Evolutionary conservation across 2,329 filamentous ascomycete species (phyloP), one percentile per base, ranked within the genome.

Genomic region (Claviceps purpurea): DNA sequence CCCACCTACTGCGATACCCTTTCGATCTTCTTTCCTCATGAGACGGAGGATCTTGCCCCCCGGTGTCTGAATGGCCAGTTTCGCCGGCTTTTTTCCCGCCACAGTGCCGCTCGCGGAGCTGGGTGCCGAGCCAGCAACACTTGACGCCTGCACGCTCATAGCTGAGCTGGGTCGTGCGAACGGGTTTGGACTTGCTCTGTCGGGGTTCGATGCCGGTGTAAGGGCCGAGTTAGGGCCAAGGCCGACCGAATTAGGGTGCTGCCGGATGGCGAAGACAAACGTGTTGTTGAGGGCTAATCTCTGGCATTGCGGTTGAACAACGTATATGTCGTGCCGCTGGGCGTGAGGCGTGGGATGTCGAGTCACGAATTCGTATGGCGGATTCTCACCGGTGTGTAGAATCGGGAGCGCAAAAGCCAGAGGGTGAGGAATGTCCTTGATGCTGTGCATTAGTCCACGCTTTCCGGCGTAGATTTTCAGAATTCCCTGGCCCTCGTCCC

Each of bases 261-360:
- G 93, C 46, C 93, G 87, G 55, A 98, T 86, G 50, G 87, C 87
- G 67, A 98, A 98, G 30, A 98, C 91, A 64, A 96, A 98, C 0
- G 93, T 98, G 65, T 98, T 97, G 72, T 97, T 96, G 52, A 95
- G 75, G 1, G 89, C 90, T 30, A 98, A 74, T 26, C 84, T 81
- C 57, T 85, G 79, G 65, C 93, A 98, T 67, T 98, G 94, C 1
- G 94, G 93, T 64, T 97, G 93, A 45, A 90, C 87, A 56, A 98
- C 87, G 67, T 98, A 98, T 54, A 98, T 83, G 65, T 98, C 93
- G 67, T 98, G 90, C 43, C 91, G 82, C 64, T 95, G 89, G n/a
- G 93, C 93, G 66, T 98, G 93, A 8, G 93, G 93, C 2, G 93
- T 98, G 7, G 94, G 94, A 65, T 98, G 93, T 4, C 93, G 82